Evolutionary conservation across 2,329 filamentous ascomycete species (phyloP).

Genomic region (Cyphellophora attinorum): DNA sequence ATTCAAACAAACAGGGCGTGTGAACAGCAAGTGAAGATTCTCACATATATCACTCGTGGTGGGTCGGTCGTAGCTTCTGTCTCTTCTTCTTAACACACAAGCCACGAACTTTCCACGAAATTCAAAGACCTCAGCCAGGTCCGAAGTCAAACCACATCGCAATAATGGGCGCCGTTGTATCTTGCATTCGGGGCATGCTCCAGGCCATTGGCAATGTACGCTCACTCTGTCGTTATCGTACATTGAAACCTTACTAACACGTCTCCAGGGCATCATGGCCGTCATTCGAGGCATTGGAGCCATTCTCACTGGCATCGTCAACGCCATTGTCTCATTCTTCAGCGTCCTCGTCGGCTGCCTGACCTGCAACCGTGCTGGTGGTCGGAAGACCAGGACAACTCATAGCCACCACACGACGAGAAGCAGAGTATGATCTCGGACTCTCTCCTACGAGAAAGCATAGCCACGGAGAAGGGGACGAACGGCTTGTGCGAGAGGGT

Average conservation of each 20-base stretch:
- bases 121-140: too few relatives aligned
- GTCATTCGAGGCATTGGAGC: constrained; percentile 57
- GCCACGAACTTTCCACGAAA: too few relatives aligned
- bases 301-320: constrained; percentile 55
- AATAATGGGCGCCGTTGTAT: constrained; percentile 74
- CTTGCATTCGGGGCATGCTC: constrained; percentile 58
- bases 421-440: constrained; percentile 10
- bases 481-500: constrained; percentile 1
- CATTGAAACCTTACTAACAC: constrained; percentile 55
- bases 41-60: too few relatives aligned
- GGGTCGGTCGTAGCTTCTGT: too few relatives aligned
- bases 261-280: constrained; percentile 47
- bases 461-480: neutral
- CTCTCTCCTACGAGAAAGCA: constrained; percentile 1
- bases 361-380: constrained; percentile 32
- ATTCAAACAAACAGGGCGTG: too few relatives aligned
- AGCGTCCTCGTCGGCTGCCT: constrained; percentile 59
- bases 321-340: constrained; percentile 55
- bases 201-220: constrained; percentile 38
- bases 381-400: constrained; percentile 19
- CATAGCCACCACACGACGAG: constrained; percentile 10
- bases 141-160: constrained; percentile 16
- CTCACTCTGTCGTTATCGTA: constrained; percentile 49
- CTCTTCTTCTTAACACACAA: too few relatives aligned
- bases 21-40: too few relatives aligned